Conservation (phyloP, 1,284 basidiomycete species). For the Phenoliferia sp. region DNA sequence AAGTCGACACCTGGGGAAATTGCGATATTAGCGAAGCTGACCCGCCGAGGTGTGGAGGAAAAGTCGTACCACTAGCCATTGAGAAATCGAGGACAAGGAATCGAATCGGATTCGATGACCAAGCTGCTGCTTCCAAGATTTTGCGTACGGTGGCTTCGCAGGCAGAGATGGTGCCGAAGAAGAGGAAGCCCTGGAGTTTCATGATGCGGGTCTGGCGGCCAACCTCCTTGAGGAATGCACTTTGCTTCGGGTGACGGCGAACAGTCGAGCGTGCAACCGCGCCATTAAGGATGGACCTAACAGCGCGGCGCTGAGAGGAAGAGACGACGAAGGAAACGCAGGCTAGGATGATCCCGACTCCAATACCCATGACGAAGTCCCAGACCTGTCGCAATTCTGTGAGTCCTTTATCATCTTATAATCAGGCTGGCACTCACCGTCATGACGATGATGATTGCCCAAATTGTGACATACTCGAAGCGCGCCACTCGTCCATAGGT, state of each 20-base stretch:
- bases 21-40: not conserved
- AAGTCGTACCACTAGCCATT: slow-evolving; percentile 59
- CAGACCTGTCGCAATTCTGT: slow-evolving; percentile 45
- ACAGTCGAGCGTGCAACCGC: slow-evolving; percentile 74
- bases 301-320: slow-evolving; percentile 75
- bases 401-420: not conserved
- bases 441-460: slow-evolving; percentile 68
- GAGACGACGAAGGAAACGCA: slow-evolving; percentile 95
- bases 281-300: slow-evolving; percentile 53
- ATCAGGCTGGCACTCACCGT: slow-evolving; percentile 76
- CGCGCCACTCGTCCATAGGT: slow-evolving; percentile 69
- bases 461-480: slow-evolving; percentile 54
- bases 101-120: slow-evolving; percentile 74
- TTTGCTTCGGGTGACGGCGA: slow-evolving; percentile 69
- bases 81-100: slow-evolving; percentile 85
- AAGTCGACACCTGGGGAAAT: slow-evolving; percentile 65
- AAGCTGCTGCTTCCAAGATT: slow-evolving; percentile 67
- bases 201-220: slow-evolving; percentile 87
- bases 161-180: slow-evolving; percentile 64
- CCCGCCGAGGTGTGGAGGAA: not conserved
- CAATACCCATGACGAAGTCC: slow-evolving; percentile 90
- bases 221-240: slow-evolving; percentile 83
- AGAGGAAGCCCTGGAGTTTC: slow-evolving; percentile 86
- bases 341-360: slow-evolving; percentile 64
- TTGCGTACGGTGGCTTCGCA: slow-evolving; percentile 55